Conservation (phyloP, 139 green algal species). For the Dunaliella primolecta region DNA sequence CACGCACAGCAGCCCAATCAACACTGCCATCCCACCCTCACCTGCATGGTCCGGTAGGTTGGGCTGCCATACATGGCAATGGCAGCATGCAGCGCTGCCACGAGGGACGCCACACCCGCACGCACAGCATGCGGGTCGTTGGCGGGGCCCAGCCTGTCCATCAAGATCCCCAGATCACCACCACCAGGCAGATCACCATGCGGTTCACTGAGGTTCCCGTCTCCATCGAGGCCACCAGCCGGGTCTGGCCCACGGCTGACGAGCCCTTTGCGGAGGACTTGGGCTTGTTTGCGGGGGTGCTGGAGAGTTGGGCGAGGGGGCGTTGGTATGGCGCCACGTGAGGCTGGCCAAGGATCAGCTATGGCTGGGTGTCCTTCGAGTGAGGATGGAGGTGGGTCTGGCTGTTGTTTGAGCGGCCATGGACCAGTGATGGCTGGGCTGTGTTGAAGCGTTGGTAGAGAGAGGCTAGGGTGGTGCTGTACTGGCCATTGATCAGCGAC, state of each 20-base stretch:
- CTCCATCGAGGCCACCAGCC: not conserved
- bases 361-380: not conserved
- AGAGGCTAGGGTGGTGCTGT: too few species aligned
- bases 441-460: too few species aligned
- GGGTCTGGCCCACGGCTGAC: not conserved
- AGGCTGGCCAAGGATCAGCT: not conserved
- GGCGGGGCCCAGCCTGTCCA: not conserved
- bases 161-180: conserved; percentile 11
- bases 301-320: not conserved
- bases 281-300: not conserved
- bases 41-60: conserved; percentile 28
- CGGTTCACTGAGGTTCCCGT: not conserved
- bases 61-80: conserved; percentile 27
- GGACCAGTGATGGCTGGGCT: not conserved
- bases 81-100: conserved; percentile 25
- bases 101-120: conserved; percentile 33
- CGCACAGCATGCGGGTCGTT: conserved; percentile 17
- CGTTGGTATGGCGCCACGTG: not conserved
- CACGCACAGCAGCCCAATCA: conserved; percentile 18
- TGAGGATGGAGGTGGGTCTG: not conserved
- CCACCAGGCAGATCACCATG: conserved; percentile 10
- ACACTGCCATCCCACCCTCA: too few species aligned
- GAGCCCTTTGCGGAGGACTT: not conserved
- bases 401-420: too few species aligned
- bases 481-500: not conserved